A percentile compares a stretch with the other conserved stretches of the same genome.
These are phyloP conservation scores for Dothideomycetidae sp. DNA, from an alignment of 2,329 filamentous ascomycete species.

Conservation along the genomic window DNA sequence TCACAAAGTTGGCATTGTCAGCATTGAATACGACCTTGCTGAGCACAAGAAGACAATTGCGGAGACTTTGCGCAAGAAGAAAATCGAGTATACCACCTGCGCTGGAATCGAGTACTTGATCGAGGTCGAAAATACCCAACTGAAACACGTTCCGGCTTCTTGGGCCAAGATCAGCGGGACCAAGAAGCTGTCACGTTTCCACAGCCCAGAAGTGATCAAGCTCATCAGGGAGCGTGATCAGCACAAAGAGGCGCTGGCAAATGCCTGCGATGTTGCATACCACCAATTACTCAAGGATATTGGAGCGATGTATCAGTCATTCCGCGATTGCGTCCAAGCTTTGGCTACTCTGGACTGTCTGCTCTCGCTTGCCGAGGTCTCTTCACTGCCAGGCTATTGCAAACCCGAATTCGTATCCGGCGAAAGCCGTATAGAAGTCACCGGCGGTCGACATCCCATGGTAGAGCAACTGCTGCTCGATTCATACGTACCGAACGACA, in stretches of 20 bases:
- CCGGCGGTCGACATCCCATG: constrained; percentile 78
- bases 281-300: constrained; percentile 56
- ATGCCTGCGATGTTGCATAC: constrained; percentile 81
- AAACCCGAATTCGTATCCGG: constrained; percentile 54
- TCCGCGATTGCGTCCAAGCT: constrained; percentile 76
- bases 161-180: constrained; percentile 94
- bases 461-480: constrained; percentile 80
- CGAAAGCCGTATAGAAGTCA: constrained; percentile 54
- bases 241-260: constrained; percentile 82
- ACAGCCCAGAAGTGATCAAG: constrained; percentile 77
- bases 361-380: constrained; percentile 70
- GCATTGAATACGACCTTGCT: constrained; percentile 77
- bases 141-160: constrained; percentile 80
- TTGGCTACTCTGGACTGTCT: constrained; percentile 84
- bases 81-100: constrained; percentile 67
- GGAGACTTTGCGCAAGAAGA: constrained; percentile 54
- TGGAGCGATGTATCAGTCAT: constrained; percentile 68
- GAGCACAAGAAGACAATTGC: constrained; percentile 60
- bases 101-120: constrained; percentile 90
- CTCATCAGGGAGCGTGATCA: constrained; percentile 81
- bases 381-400: constrained; percentile 72
- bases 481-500: constrained; percentile 83
- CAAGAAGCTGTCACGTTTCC: constrained; percentile 82
- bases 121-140: constrained; percentile 69
- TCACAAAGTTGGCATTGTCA: constrained; percentile 85